Evolutionary conservation across 805 yeast species (phyloP), one percentile per base, ranked within the genome.

Genomic region (Starmerella apicola): DNA sequence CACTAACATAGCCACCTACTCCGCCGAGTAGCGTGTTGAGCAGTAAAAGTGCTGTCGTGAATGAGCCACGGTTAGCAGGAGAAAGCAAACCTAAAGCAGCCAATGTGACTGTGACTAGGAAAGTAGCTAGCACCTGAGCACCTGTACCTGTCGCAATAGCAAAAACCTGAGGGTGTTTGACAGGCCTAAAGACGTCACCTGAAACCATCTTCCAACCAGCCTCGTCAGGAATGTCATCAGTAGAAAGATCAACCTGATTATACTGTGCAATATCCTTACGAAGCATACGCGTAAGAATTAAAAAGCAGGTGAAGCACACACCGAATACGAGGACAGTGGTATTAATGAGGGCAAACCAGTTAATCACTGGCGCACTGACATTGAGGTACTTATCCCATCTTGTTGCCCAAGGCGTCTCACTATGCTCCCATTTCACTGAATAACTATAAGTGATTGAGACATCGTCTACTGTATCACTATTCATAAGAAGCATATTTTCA

Each of bases 331-430:
- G 74, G 40, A 86, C 59, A 3, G 94, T 76, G 47, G 93, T 84
- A 63, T 85, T 85, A 50, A 85, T 64, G 52, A 91, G 72, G 2
- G 96, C 84, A 54, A 85, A 82, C 96, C 97, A 88, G 64, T 91
- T 96, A 51, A 91, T 81, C 56, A 80, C 79, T 42, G 96, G 93
- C 56, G 83, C 94, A 18, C 15, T 23, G 19, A 81, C 91, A 52
- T 83, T 93, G 54, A 91, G 67, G 58, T 91, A 91, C 61, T 84
- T 83, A 61, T 91, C 98, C 98, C 98, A 91, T 64, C 98, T 77
- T 2, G 97, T 88, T 25, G 96, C 97, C 97, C 97, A 91, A 3
- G 76, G 74, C 2, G 91, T 81, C 5, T 66, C 67, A 7, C 88
- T 78, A 39, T 71, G 71, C 17, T 63, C 58, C 68, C 88, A 91